phyloP scores from a whole-genome alignment of 1,139 yeast genomes.

The Pneumocystis murina region DNA sequence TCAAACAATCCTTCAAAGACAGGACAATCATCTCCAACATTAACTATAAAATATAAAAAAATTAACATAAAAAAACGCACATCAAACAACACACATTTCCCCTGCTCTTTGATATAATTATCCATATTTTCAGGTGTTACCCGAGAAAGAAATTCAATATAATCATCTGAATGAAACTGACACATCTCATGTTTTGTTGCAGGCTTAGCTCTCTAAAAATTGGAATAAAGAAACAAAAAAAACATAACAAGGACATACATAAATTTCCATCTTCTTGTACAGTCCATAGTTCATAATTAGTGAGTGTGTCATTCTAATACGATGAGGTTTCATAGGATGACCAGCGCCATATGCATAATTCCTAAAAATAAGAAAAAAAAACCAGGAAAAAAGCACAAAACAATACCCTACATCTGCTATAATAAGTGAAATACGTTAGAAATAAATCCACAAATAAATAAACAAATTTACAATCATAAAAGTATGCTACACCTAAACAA shows the following conservation, averaged over 20 bases:
- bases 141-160: constrained; percentile 80
- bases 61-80: background rate
- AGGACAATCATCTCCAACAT: constrained; percentile 95
- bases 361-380: constrained; percentile 21
- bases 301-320: constrained; percentile 97
- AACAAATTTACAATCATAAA: constrained; percentile 15
- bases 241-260: constrained; percentile 26
- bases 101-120: constrained; percentile 78
- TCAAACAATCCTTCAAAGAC: constrained; percentile 93
- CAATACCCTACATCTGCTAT: background rate
- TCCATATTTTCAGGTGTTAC: constrained; percentile 93
- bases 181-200: constrained; percentile 98
- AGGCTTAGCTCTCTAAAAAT: constrained; percentile 59
- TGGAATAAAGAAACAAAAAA: background rate
- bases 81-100: constrained; percentile 32
- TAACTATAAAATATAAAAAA: constrained; percentile 26
- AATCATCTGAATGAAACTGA: constrained; percentile 95
- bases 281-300: constrained; percentile 93
- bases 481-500: constrained; percentile 15
- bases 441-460: background rate
- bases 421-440: background rate
- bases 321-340: constrained; percentile 96
- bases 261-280: constrained; percentile 92
- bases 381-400: constrained; percentile 43
- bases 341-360: constrained; percentile 97